phyloP scores from a whole-genome alignment of 768 basidiomycete species.

The Nidularia pulvinata region DNA sequence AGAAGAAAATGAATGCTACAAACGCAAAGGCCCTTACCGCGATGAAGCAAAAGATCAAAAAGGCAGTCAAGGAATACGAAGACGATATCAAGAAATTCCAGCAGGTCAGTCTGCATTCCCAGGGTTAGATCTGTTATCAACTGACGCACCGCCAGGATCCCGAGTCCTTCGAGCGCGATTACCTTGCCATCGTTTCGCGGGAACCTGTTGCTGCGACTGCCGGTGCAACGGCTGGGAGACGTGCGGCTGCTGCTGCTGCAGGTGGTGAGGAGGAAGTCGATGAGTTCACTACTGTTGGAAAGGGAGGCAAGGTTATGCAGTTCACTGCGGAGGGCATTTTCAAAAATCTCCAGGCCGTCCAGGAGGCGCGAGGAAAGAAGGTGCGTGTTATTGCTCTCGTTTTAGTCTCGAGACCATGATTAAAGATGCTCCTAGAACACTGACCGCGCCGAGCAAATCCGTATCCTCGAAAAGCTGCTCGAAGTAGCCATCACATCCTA shows the following conservation, averaged over 20 bases:
- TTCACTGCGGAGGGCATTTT: constrained; percentile 87
- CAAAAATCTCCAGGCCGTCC: constrained; percentile 88
- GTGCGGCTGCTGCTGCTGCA: constrained; percentile 27
- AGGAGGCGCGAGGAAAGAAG: constrained; percentile 97
- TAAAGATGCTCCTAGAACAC: constrained; percentile 70
- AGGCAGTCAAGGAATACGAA: constrained; percentile 89
- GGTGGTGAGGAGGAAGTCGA: constrained; percentile 52
- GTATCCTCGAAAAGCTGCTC: constrained; percentile 84
- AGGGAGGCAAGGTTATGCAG: constrained; percentile 82
- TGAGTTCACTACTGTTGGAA: constrained; percentile 90
- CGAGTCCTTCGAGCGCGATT: constrained; percentile 83
- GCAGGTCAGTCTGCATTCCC: constrained; percentile 45
- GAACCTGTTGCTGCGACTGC: constrained; percentile 31
- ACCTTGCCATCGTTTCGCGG: constrained; percentile 49
- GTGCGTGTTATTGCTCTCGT: constrained; percentile 35
- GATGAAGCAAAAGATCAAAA: constrained; percentile 98
- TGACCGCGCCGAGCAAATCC: constrained; percentile 93
- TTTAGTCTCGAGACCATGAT: not conserved
- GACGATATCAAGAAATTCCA: constrained; percentile 76
- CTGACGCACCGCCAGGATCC: constrained; percentile 62
- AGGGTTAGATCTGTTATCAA: not conserved
- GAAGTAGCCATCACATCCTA: constrained; percentile 88
- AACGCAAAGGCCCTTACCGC: constrained; percentile 94
- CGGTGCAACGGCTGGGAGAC: constrained; percentile 26
- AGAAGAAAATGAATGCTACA: constrained; percentile 95